Conservation (phyloP, 176 grass and related monocot species). For the Phoenix roebelenii region DNA sequence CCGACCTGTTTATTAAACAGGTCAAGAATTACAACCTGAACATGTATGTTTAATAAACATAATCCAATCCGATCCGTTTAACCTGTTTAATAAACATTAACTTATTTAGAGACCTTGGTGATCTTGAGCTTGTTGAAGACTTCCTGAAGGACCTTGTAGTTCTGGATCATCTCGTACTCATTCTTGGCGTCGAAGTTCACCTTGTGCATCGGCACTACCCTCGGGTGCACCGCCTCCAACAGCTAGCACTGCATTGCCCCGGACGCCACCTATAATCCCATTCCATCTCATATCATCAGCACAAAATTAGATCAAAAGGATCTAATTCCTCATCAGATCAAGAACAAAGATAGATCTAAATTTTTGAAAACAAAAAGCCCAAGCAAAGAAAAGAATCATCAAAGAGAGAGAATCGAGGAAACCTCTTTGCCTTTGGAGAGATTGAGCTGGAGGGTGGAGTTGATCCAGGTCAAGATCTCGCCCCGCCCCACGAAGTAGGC, state of each 20-base stretch:
- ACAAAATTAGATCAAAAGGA: neutral
- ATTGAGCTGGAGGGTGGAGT: slow-evolving; percentile 79
- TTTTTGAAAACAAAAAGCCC: neutral
- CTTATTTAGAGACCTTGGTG: slow-evolving; percentile 44
- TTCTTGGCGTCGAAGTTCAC: slow-evolving; percentile 95
- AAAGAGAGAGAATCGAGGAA: neutral
- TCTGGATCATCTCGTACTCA: slow-evolving; percentile 98
- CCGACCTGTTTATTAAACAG: no score
- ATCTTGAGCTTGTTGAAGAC: slow-evolving; percentile 96
- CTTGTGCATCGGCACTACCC: slow-evolving; percentile 93
- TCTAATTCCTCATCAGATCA: no score
- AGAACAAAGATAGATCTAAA: slow-evolving; percentile 6
- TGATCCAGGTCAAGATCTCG: slow-evolving; percentile 97
- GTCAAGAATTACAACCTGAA: no score
- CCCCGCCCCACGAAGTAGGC: slow-evolving; percentile 92
- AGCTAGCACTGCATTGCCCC: slow-evolving; percentile 84
- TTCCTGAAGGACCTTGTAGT: slow-evolving; percentile 98
- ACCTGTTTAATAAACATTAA: no score
- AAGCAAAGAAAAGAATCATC: neutral
- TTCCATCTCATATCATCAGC: neutral
- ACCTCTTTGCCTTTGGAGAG: slow-evolving; percentile 98
- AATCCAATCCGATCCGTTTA: no score
- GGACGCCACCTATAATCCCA: slow-evolving; percentile 47
- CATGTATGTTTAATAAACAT: no score
- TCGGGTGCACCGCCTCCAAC: slow-evolving; percentile 75